Base-by-base conservation (phyloP, 2,329 filamentous ascomycete genomes). In the Ceratocystis diversiconidia region DNA sequence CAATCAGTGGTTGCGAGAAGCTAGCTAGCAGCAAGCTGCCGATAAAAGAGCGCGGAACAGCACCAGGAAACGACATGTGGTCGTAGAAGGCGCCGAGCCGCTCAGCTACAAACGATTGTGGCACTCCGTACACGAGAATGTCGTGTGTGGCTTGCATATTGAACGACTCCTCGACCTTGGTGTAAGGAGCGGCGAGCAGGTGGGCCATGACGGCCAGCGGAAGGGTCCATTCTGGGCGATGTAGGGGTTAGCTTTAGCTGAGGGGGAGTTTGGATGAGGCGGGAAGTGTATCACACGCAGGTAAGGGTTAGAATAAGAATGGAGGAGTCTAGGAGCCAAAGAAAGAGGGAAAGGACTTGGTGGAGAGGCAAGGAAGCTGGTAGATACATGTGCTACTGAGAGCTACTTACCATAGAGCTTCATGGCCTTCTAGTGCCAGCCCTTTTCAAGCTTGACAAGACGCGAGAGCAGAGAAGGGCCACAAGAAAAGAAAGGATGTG, bases 161-260 rank as follows among this genome's bases (percentile, higher is more conserved):
- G 82, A 99, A 97, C 0, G 92, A 97, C 76, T 99, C 94, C 75
- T 99, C 94, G 67, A 99, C 94, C 75, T 99, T 99, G 66, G 92
- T 96, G 77, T 95, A 92, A 0, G 94, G 94, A 10, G 92, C 85
- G 28, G 85, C 73, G 68, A 85, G 72, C 65, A 95, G 83, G 74
- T 96, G 89, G 65, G 88, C 65, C 67, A 88, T 73, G 70, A 89
- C 79, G 43, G 86, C 73, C 1, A 79, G 74, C 1, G 89, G 87
- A 66, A 91, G 78, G 62, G 85, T 75, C 69, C 85, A 72, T 61
- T 69, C 68, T 69, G 60, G 55, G 72, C 28, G 28, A 36, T n/a
- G 64, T 77, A 73, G 50, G 69, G 55, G 63, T 69, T 57, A 68
- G 68, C 65, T 41, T 41, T 12, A n/a, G n/a, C 4, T 19, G 28